Base-by-base conservation (phyloP, 2,329 filamentous ascomycete genomes). In the Podosphaera leucotricha region DNA sequence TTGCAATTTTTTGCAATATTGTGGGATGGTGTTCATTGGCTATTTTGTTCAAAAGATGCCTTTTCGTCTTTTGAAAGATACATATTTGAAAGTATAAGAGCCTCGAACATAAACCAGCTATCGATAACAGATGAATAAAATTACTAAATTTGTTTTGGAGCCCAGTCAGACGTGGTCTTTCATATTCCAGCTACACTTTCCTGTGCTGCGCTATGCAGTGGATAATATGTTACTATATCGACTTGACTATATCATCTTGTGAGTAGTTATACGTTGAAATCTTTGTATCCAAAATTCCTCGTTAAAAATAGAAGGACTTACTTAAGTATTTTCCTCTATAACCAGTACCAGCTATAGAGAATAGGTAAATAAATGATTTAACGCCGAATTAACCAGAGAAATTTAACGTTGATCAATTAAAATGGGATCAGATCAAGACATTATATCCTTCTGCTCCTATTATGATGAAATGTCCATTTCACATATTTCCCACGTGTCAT, bases 401-500 rank as follows among this genome's bases (percentile, higher is more conserved):
- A 26, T 41, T n/a, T 35, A 6, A 35, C 13, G 10, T 33, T 33
- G 28, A 33, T 33, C 4, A 7, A 3, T 11, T 3, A n/a, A n/a
- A 11, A 13, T n/a, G n/a, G 15, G 15, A n/a, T n/a, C 28, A 3
- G 6, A n/a, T 7, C 10, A 33, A 33, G 8, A 33, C 28, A n/a
- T 33, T 11, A 7, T 33, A 4, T 11, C 13, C 13, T 13, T 33
- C 28, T 33, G 13, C 3, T 33, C 15, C 11, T 33, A 11, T 33
- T 33, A 1, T 11, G 28, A 33, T 33, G 47, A 53, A 44, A 86
- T 77, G 6, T 67, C 71, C 63, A 93, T 74, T 57, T 87, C 80
- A 48, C 73, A 72, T 21, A 84, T 65, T 44, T 72, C 70, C 87
- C 87, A 95, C 13, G 65, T 63, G 20, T 65, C 68, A 51, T 83